Evolutionary conservation across 2,329 filamentous ascomycete species (phyloP), one percentile per base, ranked within the genome.

Genomic region (Alternaria sp.): DNA sequence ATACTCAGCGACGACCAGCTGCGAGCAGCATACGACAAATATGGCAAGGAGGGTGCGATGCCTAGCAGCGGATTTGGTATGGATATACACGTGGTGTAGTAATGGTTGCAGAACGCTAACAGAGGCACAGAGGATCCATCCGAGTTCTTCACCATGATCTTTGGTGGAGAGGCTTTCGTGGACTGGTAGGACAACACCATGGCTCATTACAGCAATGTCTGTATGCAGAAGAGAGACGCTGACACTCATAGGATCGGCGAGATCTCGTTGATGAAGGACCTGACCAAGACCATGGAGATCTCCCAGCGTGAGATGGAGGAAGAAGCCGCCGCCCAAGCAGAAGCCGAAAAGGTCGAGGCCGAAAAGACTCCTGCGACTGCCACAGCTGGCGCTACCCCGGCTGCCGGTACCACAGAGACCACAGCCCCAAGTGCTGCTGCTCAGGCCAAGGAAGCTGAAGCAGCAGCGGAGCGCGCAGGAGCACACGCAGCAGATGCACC

Each of bases 121-220:
- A 43, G 44, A 54, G 46, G n/a, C 26, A 56, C 75, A 87, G 88
- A 91, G 84, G 95, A 99, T 78, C 95, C 95, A 1, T 87, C 93
- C 66, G 95, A 99, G 81, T 99, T 99, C 86, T 99, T 99, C 82
- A 91, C 91, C 73, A 96, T 94, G 84, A 99, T 99, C 71, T 99
- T 99, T 76, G 95, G 95, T 70, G 95, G 95, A 62, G 94, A 97
- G 72, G 93, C 94, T 12, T 99, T 99, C 75, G 85, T 91, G 62
- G 94, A 99, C 83, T 93, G 95, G 80, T 81, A 76, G 42, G 67
- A n/a, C 18, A 14, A 20, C 14, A 20, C 9, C 12, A 5, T 7
- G n/a, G 20, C 11, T 36, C 20, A 36, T 38, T 44, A 28, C 9
- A 53, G 16, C 5, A 4, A 42, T 24, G 7, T 14, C 12, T 26